Evolutionary conservation across 78 protist genomes (phyloP).

Genomic region (Planoprotostelium fungivorum): DNA sequence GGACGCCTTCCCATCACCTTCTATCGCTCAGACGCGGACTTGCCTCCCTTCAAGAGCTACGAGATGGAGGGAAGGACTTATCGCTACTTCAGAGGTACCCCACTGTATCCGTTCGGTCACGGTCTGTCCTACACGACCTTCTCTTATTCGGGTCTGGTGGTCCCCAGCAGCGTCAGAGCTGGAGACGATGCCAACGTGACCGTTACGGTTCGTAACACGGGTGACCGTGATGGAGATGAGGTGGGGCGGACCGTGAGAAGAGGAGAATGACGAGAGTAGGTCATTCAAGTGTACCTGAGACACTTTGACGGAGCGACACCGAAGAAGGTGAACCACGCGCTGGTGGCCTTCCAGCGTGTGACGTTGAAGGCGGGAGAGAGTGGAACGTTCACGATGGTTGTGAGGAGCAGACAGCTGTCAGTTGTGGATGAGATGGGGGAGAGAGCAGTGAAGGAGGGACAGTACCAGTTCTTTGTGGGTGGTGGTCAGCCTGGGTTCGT

Average conservation of each 20-base stretch:
- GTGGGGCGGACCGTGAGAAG: not conserved
- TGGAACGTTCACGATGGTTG: not conserved
- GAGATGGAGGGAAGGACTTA: slow-evolving; percentile 15
- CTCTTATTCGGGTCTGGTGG: slow-evolving; percentile 3
- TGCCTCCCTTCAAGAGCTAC: slow-evolving; percentile 29
- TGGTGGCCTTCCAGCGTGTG: not conserved
- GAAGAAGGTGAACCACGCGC: not conserved
- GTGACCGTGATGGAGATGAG: not conserved
- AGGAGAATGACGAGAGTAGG: not conserved
- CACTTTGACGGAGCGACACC: not conserved
- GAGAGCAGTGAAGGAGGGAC: not conserved
- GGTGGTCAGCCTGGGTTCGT: not conserved
- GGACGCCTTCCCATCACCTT: slow-evolving; percentile 68
- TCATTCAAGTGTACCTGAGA: not conserved
- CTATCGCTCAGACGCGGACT: slow-evolving; percentile 22
- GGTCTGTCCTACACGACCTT: slow-evolving; percentile 69
- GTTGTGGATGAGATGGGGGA: not conserved
- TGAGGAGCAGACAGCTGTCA: not conserved
- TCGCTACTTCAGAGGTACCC: not conserved
- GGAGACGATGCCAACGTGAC: not conserved
- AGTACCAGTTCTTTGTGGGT: not conserved
- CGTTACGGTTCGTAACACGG: not conserved
- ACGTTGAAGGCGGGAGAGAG: not conserved
- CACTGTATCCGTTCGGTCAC: slow-evolving; percentile 58
- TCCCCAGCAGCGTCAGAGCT: not conserved